Evolutionary conservation across 192 early-diverging fungal genomes (phyloP), one percentile per base, ranked within the genome.

Genomic region (Coemansia asiatica): DNA sequence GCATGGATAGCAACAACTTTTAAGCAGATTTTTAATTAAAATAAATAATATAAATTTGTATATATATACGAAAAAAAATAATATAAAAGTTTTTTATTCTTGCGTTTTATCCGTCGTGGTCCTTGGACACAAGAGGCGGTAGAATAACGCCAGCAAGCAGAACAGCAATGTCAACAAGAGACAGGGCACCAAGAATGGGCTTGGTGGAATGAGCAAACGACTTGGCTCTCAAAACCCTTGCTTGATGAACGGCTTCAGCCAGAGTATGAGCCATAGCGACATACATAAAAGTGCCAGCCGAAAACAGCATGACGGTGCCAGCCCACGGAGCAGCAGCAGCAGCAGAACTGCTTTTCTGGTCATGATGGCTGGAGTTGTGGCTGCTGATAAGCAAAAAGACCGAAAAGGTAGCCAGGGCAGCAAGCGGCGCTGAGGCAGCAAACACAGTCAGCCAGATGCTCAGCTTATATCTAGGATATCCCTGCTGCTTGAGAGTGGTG

Each of bases 251-350:
- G 44, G 90, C 85, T 74, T 92, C 90, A 0, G 89, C 85, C 63
- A 92, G 68, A 8, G 90, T 87, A 61, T 92, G 90, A n/a, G 89
- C 79, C 74, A 94, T 93, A 0, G 96, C 93, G 6, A 96, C 96
- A 67, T 98, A 98, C 25, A 96, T 74, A 69, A 98, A 93, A 0
- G 89, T 91, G 16, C 90, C 90, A 0, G 94, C 96, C 10, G 94
- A 95, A 65, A 96, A 98, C 38, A 98, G 66, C 19, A 98, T 86
- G 3, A 81, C 54, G 18, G 71, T 69, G 1, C 79, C 79, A 87
- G 82, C 49, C 92, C 84, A 38, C 89, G 93, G 36, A 91, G 95
- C 87, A 87, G 93, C 78, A 85, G 88, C 69, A 79, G 76, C 81
- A 89, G 75, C 51, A 4, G n/a, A 19, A 9, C 27, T 7, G 22